A percentile compares a stretch with the other conserved stretches of the same genome.
These are phyloP conservation scores for Trametes gibbosa DNA, from an alignment of 768 basidiomycete genomes.

Conservation along the genomic window DNA sequence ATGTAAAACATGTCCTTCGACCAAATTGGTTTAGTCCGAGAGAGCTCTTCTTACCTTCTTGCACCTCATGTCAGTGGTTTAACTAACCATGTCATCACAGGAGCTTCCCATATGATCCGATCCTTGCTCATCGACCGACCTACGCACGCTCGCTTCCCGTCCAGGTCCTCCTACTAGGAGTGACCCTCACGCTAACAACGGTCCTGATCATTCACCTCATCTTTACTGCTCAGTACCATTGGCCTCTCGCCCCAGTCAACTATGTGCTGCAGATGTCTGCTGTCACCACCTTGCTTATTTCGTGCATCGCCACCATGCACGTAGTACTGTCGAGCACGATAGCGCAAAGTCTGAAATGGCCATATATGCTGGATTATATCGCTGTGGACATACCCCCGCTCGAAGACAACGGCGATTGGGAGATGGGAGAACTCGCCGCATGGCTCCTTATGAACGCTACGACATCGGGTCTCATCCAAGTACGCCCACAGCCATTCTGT, in stretches of 20 bases:
- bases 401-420: slow-evolving; percentile 49
- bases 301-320: slow-evolving; percentile 72
- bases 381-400: slow-evolving; percentile 67
- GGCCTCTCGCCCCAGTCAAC: slow-evolving; percentile 90
- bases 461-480: slow-evolving; percentile 83
- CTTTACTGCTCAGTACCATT: slow-evolving; percentile 96
- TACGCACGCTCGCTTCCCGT: slow-evolving; percentile 90
- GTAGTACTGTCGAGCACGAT: slow-evolving; percentile 63
- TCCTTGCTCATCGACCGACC: slow-evolving; percentile 69
- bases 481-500: slow-evolving; percentile 33
- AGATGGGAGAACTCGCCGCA: slow-evolving; percentile 55
- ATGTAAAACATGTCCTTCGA: not conserved
- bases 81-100: slow-evolving; percentile 10
- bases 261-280: slow-evolving; percentile 87
- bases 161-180: slow-evolving; percentile 82
- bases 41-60: no score
- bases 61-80: not conserved
- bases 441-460: slow-evolving; percentile 91
- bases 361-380: slow-evolving; percentile 94
- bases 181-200: slow-evolving; percentile 78
- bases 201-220: slow-evolving; percentile 89
- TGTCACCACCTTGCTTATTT: slow-evolving; percentile 75
- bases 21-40: no score
- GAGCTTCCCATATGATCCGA: slow-evolving; percentile 56
- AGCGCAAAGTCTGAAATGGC: slow-evolving; percentile 74